Evolutionary conservation across 2,329 filamentous ascomycete genomes (phyloP).

Genomic region (Fusarium equiseti): DNA sequence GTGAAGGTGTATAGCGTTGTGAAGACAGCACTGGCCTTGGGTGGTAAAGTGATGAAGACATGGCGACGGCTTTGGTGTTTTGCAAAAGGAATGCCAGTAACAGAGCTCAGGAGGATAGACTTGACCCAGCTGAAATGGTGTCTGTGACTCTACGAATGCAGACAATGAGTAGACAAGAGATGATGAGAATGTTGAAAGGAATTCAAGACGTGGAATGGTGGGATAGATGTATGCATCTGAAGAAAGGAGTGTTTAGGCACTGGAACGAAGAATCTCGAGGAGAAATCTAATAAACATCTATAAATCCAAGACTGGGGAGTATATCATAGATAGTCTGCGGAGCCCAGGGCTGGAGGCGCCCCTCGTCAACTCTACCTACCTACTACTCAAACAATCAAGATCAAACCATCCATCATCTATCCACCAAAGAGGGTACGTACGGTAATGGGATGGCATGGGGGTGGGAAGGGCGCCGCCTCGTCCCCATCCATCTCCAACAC

Average conservation of each 20-base stretch:
- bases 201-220: slow-evolving; percentile 59
- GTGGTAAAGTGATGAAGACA: slow-evolving; percentile 56
- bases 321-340: slow-evolving; percentile 49
- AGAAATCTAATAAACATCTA: slow-evolving; percentile 51
- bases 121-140: slow-evolving; percentile 48
- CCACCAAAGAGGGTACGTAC: slow-evolving; percentile 43
- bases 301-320: slow-evolving; percentile 55
- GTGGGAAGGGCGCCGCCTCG: slow-evolving; percentile 43
- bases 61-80: slow-evolving; percentile 40
- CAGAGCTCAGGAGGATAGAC: slow-evolving; percentile 46
- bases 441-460: slow-evolving; percentile 38
- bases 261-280: slow-evolving; percentile 55
- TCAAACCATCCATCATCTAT: slow-evolving; percentile 48
- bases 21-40: slow-evolving; percentile 63
- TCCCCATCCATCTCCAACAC: slow-evolving; percentile 13
- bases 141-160: slow-evolving; percentile 49
- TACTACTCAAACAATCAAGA: slow-evolving; percentile 52
- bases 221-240: slow-evolving; percentile 57
- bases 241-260: slow-evolving; percentile 51
- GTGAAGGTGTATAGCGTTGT: slow-evolving; percentile 62
- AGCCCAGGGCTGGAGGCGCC: slow-evolving; percentile 49
- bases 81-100: slow-evolving; percentile 51
- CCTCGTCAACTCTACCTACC: slow-evolving; percentile 44
- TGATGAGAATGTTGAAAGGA: slow-evolving; percentile 59
- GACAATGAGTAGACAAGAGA: slow-evolving; percentile 52